Evolutionary conservation across 768 basidiomycete genomes (phyloP).

Genomic region (Xanthoconium purpureum): DNA sequence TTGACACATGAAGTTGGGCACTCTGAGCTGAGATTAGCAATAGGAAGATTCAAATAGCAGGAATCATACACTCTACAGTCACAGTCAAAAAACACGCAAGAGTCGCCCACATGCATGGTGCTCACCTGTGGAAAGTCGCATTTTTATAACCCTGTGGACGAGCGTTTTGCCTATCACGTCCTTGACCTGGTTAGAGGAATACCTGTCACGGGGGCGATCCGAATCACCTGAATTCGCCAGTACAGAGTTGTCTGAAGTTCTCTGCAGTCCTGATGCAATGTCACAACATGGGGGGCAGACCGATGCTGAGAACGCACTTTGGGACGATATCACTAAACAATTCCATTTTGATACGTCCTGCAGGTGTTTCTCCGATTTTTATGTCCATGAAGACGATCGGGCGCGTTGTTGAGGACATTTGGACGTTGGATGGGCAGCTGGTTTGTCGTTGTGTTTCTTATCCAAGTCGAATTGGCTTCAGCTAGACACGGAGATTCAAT

Average conservation of each 20-base stretch:
- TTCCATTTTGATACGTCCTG: conserved; percentile 96
- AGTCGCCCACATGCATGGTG: neutral
- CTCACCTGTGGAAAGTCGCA: conserved; percentile 89
- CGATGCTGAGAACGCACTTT: conserved; percentile 53
- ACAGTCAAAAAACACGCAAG: conserved; percentile 7
- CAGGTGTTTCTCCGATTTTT: conserved; percentile 93
- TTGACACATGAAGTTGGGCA: conserved; percentile 96
- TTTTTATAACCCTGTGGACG: conserved; percentile 89
- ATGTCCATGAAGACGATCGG: conserved; percentile 98
- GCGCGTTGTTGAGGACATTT: conserved; percentile 52
- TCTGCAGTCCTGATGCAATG: conserved; percentile 75
- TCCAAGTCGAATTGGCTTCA: neutral
- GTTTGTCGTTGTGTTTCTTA: neutral
- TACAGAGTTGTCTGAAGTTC: conserved; percentile 96
- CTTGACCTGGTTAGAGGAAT: conserved; percentile 16
- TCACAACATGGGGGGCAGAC: conserved; percentile 2
- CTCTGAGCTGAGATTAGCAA: conserved; percentile 41
- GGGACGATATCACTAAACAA: conserved; percentile 94
- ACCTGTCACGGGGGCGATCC: neutral
- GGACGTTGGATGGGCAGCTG: neutral
- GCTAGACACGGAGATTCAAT: neutral
- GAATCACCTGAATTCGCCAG: conserved; percentile 87
- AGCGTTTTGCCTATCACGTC: conserved; percentile 45
- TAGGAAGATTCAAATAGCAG: neutral
- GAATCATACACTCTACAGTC: conserved; percentile 62